These are phyloP conservation scores for Fusarium equiseti DNA, from an alignment of 2,329 filamentous ascomycete species.

Conservation along the genomic window DNA sequence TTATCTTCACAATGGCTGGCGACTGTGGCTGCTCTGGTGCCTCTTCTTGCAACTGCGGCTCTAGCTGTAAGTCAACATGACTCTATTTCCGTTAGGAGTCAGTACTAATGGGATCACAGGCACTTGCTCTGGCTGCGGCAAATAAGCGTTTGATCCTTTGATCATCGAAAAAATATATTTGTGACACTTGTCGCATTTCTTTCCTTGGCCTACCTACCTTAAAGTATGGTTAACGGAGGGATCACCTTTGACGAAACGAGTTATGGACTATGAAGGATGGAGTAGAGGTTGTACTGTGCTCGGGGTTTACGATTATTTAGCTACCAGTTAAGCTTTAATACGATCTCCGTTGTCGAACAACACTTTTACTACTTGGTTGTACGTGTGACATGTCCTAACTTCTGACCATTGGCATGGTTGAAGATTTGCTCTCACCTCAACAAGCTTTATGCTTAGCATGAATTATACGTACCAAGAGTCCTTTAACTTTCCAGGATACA, in stretches of 20 bases:
- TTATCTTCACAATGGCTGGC: constrained; percentile 52
- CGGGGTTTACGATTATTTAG: too few species aligned
- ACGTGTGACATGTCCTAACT: too few species aligned
- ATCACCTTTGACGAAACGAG: constrained; percentile 13
- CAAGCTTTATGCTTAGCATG: too few species aligned
- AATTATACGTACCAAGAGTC: too few species aligned
- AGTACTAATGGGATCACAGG: constrained; percentile 43
- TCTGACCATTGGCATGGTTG: too few species aligned
- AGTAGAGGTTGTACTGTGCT: constrained; percentile 30
- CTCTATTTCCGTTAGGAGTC: neutral
- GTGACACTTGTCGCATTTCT: constrained; percentile 37
- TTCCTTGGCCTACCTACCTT: neutral
- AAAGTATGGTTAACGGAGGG: neutral
- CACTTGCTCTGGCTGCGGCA: constrained; percentile 51
- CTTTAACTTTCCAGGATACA: too few species aligned
- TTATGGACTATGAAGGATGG: constrained; percentile 20
- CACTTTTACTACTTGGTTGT: too few species aligned
- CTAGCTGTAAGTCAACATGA: constrained; percentile 49
- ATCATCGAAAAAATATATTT: constrained; percentile 26
- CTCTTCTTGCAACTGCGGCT: constrained; percentile 54
- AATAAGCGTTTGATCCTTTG: constrained; percentile 38
- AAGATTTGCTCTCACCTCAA: too few species aligned
- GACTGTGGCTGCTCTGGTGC: constrained; percentile 54
- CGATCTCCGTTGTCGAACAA: neutral
- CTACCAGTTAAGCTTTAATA: constrained; percentile 30